These are phyloP conservation scores for Plasmodium billcollinsi DNA, from an alignment of 169 alveolate genomes.

Conservation along the genomic window DNA sequence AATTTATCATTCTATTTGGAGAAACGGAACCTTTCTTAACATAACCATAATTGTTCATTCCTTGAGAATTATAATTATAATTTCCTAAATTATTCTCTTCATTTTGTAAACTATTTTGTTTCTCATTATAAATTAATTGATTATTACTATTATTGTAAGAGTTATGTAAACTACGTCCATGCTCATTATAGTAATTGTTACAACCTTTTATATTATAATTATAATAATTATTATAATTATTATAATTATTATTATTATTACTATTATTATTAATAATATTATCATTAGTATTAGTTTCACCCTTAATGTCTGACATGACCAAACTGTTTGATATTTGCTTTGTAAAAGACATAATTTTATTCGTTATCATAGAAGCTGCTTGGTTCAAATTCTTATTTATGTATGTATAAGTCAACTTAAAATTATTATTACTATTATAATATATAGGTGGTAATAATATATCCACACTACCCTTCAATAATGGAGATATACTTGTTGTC, in stretches of 20 bases:
- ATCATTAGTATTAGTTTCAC: neutral
- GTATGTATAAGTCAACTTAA: conserved; percentile 41
- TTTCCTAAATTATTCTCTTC: neutral
- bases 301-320: conserved; percentile 22
- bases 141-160: too few relatives aligned
- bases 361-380: conserved; percentile 69
- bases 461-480: conserved; percentile 83
- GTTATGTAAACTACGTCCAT: too few relatives aligned
- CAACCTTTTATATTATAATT: neutral
- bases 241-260: neutral
- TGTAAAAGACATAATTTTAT: conserved; percentile 63
- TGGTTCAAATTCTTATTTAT: conserved; percentile 53
- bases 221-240: neutral
- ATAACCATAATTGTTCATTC: neutral
- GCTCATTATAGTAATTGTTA: too few relatives aligned
- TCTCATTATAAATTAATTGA: neutral
- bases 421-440: conserved; percentile 46
- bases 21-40: neutral
- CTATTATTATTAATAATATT: neutral
- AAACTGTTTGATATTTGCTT: conserved; percentile 68
- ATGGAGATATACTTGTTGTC: conserved; percentile 52
- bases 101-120: too few relatives aligned
- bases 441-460: conserved; percentile 81
- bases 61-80: neutral
- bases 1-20: neutral